Evolutionary conservation across 257 asterid genomes (phyloP), one percentile per base, ranked within the genome.

Genomic region (Jasminum sambac): DNA sequence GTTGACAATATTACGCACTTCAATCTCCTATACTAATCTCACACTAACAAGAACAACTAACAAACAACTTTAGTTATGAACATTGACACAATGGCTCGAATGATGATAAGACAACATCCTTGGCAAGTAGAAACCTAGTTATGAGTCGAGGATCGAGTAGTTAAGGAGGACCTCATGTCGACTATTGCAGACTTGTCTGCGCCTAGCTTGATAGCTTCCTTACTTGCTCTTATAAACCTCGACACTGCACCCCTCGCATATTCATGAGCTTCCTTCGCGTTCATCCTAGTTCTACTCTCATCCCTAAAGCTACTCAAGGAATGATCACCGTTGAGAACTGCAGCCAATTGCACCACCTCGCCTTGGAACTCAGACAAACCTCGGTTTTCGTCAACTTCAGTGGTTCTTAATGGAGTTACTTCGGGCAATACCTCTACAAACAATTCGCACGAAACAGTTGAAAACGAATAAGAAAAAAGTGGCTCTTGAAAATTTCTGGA

Each of bases 111-210:
- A 30, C 36, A 34, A 19, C 34, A 23, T 19, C 12, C 34, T 19
- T 1, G 30, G 19, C 25, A 2, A 13, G 30, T 30, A 1, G 30
- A 55, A 23, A 19, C 13, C 55, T 79, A 86, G 66, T 78, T 44
- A 65, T 83, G 88, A 38, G 57, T 42, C 8, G 88, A 73, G 42
- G 91, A 79, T 85, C 94, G 72, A 7, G 97, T 90, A 5, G 94
- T 90, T 9, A 90, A 86, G 17, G 97, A 90, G 36, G 96, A 76
- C 78, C 94, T 87, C 97, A 90, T 88, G 59, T 85, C 89, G 2
- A 88, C 97, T 66, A 88, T 88, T 42, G 90, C 86, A 8, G 97
- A 87, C 52, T 70, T 71, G 46, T 84, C 84, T 1, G 92, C 96
- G 4, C 94, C 97, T 74, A 88, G 73, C 63, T 76, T 78, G n/a